Evolutionary conservation across 345 rosid species (phyloP).

Genomic region (Melaleuca alternifolia): DNA sequence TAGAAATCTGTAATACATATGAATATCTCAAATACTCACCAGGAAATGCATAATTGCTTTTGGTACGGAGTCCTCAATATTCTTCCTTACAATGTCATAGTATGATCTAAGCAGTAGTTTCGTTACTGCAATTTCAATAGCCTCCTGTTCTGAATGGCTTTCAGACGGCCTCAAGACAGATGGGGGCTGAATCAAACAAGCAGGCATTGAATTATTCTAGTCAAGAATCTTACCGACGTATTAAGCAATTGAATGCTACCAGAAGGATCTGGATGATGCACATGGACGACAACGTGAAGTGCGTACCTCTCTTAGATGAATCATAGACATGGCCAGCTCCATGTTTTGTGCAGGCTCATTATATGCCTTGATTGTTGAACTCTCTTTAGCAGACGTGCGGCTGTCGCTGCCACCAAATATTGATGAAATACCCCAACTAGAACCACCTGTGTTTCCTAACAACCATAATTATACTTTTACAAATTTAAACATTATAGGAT

Average conservation of each 20-base stretch:
- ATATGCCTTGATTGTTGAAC: slow-evolving; percentile 27
- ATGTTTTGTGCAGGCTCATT: slow-evolving; percentile 41
- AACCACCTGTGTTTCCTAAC: slow-evolving; percentile 41
- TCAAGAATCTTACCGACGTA: background rate
- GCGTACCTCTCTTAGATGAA: slow-evolving; percentile 73
- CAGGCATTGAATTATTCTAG: background rate
- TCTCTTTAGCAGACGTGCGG: slow-evolving; percentile 55
- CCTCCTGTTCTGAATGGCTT: slow-evolving; percentile 77
- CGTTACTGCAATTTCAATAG: slow-evolving; percentile 63
- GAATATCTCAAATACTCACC: slow-evolving; percentile 26
- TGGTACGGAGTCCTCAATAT: slow-evolving; percentile 77
- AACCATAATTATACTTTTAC: background rate
- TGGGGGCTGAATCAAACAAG: slow-evolving; percentile 54
- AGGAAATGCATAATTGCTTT: slow-evolving; percentile 98
- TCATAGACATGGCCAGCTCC: slow-evolving; percentile 61
- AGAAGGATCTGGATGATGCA: background rate
- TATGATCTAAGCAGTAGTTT: slow-evolving; percentile 83
- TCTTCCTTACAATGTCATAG: slow-evolving; percentile 92
- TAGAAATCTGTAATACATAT: background rate
- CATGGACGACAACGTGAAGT: background rate
- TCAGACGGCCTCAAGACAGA: slow-evolving; percentile 76
- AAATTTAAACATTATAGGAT: background rate
- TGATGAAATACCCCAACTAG: slow-evolving; percentile 89
- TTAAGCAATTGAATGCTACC: background rate
- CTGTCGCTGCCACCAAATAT: slow-evolving; percentile 73